Base-by-base conservation (phyloP, 352 stramenopile genomes). In the Achlya hypogyna region DNA sequence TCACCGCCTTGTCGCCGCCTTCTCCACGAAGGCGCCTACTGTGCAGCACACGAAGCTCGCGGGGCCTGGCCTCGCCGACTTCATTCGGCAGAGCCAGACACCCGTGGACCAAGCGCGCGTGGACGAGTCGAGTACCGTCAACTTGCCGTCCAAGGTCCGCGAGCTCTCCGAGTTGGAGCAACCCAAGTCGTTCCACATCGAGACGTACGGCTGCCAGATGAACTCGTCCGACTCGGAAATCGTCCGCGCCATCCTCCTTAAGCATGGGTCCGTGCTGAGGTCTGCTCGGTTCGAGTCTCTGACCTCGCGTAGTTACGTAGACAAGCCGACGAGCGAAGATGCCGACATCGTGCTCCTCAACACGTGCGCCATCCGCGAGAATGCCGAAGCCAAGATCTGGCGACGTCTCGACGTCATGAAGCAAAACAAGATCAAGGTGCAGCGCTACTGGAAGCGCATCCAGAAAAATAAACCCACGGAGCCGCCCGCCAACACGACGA, bases 121-220 rank as follows among this genome's bases (percentile, higher is more conserved):
- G 27, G 52, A 73, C 0, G 77, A 83, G 40, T 66, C 74, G 51
- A 93, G 85, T 63, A 81, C 84, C 65, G 91, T 93, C 81, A 93
- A 84, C 69, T 84, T 91, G 51, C 82, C 84, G 0, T 69, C 78
- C 0, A 59, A 69, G 0, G 65, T 62, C 12, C 71, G 43, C n/a
- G 53, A 91, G 18, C 75, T 74, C 12, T 82, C 77, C 34, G 74
- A 91, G 12, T 74, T 91, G 29, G 78, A 90, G 27, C 29, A 51
- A n/a, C 18, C 52, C 45, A 45, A 53, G 18, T 86, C 79, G 42
- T 94, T 94, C 70, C 90, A 81, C 72, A 91, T 94, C 47, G 86
- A 94, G 69, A 99, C 96, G 14, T 99, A 99, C 78, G 97, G 97
- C 9, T 99, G 97, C 84, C 96, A 99, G 84, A 99, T 99, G 97